These are phyloP conservation scores for Theobroma cacao DNA, from an alignment of 345 rosid genomes.

Conservation along the genomic window DNA sequence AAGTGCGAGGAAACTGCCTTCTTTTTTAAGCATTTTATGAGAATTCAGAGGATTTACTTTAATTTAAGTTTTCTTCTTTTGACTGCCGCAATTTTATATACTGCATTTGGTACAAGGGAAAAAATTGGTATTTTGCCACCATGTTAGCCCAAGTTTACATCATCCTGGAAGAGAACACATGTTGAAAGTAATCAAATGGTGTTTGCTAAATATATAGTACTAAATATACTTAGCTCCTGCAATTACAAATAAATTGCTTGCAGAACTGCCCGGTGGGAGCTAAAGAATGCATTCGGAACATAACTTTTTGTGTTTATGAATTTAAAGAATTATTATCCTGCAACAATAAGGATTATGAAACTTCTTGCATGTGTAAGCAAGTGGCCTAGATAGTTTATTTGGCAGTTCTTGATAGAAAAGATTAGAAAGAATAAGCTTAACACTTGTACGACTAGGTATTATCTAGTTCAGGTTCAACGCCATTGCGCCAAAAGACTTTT, in stretches of 20 bases:
- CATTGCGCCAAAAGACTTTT: not conserved
- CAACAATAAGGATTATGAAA: not conserved
- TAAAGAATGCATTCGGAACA: not conserved
- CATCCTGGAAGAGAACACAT: not conserved
- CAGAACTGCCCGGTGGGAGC: not conserved
- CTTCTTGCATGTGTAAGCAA: not conserved
- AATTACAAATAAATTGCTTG: not conserved
- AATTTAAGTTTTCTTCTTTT: not conserved
- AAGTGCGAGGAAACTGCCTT: not conserved
- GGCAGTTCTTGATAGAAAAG: not conserved
- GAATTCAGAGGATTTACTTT: not conserved
- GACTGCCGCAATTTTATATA: not conserved
- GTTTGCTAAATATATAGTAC: not conserved
- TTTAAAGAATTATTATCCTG: not conserved
- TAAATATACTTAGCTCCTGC: not conserved
- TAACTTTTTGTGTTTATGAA: not conserved
- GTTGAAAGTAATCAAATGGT: not conserved
- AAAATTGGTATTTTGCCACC: slow-evolving; percentile 1
- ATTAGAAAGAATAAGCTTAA: not conserved
- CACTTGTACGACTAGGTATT: not conserved
- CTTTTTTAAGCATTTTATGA: not conserved
- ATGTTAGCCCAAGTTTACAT: not conserved
- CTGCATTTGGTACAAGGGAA: not conserved
- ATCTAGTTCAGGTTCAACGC: not conserved
- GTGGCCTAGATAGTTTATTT: not conserved